Evolutionary conservation across 164 flowering plant species (phyloP), one percentile per base, ranked within the genome.

Genomic region (Piper betle): DNA sequence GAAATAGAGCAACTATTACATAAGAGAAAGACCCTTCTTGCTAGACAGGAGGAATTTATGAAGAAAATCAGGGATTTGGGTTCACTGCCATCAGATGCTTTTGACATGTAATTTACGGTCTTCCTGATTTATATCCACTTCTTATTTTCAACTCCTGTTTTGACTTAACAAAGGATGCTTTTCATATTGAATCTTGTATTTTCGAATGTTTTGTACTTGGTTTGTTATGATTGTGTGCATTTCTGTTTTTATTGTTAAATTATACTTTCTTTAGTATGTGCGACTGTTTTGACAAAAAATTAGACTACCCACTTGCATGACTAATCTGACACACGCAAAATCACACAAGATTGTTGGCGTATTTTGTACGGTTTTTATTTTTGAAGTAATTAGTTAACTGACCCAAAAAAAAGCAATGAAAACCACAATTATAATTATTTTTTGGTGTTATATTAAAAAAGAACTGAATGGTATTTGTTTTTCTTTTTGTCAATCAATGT

Each of bases 21-120:
- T 64, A 85, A 68, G 70, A 82, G 83, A 67, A 94, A 77, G 68
- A 55, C 72, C 62, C 75, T 81, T 68, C 68, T 79, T 59, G 82
- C 89, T 20, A 94, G 80, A 69, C 86, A 91, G 67, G 97, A 91
- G 50, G 96, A 88, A 68, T 82, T 72, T 80, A 78, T 86, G 61
- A 85, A 86, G 84, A 94, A 91, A 78, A 94, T 94, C 55, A 77
- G 96, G 66, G 96, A 85, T 69, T 71, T 91, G 86, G 99, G 99
- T 57, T 86, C 91, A 60, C 70, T 94, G 59, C 87, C 96, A 25
- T 83, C 93, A 2, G 97, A 91, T 76, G 99, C 99, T 43, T 94
- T 91, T 78, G 99, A 94, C 41, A 81, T 66, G 99, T 93, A 87
- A 58, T 40, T n/a, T 64, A 66, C 43, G 68, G 39, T 38, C 57